Percentiles rank a stretch among this genome's conserved stretches.
These are phyloP conservation scores for Cystobasidium tubakii DNA, from an alignment of 768 basidiomycete genomes.

Conservation along the genomic window DNA sequence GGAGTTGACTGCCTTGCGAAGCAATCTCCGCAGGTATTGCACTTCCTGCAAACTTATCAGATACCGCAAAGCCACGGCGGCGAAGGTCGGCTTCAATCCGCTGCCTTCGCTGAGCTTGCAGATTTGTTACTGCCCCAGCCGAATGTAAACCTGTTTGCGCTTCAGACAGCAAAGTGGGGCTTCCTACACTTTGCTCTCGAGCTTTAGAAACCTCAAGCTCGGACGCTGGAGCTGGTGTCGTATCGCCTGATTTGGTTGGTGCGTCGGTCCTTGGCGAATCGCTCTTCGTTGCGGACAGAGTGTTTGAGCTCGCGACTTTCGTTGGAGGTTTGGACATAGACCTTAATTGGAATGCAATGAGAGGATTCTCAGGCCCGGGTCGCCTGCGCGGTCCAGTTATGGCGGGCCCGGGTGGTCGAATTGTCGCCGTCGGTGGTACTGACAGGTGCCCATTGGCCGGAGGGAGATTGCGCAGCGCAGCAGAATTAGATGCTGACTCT, in stretches of 20 bases:
- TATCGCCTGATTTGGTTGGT: too few species aligned
- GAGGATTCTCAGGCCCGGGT: conserved; percentile 35
- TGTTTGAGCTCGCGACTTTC: background rate
- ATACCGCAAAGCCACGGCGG: background rate
- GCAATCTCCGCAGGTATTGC: background rate
- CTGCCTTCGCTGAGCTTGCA: background rate
- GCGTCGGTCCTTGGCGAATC: too few species aligned
- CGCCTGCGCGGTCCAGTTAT: conserved; percentile 41
- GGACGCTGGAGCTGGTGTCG: too few species aligned
- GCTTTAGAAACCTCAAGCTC: too few species aligned
- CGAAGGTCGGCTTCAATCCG: background rate
- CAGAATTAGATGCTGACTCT: background rate
- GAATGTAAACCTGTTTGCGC: background rate
- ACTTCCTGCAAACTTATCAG: background rate
- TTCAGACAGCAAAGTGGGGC: background rate
- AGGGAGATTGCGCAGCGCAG: conserved; percentile 3
- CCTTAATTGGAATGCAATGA: conserved; percentile 19
- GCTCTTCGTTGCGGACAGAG: background rate
- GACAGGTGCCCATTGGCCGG: conserved; percentile 1
- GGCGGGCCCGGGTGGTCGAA: conserved; percentile 48
- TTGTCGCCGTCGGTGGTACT: conserved; percentile 44
- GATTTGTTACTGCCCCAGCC: background rate
- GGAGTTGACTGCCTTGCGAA: background rate
- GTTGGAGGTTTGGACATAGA: background rate
- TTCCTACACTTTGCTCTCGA: background rate